Base-by-base conservation (phyloP, 2,329 filamentous ascomycete species). In the Alternaria angustiovoidea region DNA sequence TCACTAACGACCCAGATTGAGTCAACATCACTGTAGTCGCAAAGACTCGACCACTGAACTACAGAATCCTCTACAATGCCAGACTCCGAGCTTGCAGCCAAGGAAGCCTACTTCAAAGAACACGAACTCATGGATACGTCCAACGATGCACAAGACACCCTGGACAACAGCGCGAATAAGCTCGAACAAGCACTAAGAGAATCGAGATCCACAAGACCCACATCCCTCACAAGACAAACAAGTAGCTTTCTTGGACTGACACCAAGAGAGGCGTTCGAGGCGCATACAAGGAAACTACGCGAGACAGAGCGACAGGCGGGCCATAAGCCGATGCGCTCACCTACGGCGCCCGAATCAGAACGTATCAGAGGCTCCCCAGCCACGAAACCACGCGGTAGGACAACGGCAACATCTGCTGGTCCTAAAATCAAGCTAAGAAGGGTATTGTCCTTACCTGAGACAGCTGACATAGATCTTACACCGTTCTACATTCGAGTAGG, bases 191-290 rank as follows among this genome's bases (percentile, higher is more conserved):
- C 68, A 0, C 54, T 78, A 22, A 64, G 63, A 18, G 68, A 73
- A 20, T 62, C 66, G 5, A 69, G 63, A 55, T 36, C 61, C 20
- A 71, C 71, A 60, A 62, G 61, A 18, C 61, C 62, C 34, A 67
- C 66, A n/a, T 63, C 43, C 18, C 54, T 65, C 14, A 18, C 48
- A 11, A 65, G 60, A 22, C 63, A 64, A 32, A 59, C 52, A 14
- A 71, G 70, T 57, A 76, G 70, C 54, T 75, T 78, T 24, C 59
- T 74, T 11, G 75, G 75, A 2, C 67, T 70, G 38, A 76, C 73
- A 1, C 71, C 74, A 3, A 75, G 70, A 58, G 69, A 77, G 26
- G 68, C 71, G 3, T 75, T 74, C 26, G 66, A 73, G 44, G 55
- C 65, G n/a, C 57, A 71, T 36, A 51, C 72, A 5, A 51, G 51